Conservation (phyloP, 2,329 filamentous ascomycete genomes). For the Clonostachys solani region DNA sequence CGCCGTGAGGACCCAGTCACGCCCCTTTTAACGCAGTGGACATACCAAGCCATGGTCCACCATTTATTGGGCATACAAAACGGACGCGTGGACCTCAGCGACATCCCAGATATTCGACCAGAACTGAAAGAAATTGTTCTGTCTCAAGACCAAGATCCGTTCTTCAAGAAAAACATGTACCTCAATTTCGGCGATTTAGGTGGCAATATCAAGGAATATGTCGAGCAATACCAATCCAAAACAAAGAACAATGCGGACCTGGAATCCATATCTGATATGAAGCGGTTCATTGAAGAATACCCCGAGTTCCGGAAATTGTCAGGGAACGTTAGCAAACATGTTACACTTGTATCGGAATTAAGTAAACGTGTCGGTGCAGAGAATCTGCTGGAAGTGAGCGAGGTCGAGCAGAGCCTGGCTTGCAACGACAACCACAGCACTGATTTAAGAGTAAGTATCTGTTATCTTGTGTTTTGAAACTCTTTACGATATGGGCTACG, state of each 20-base stretch:
- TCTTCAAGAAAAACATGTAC: conserved; percentile 99
- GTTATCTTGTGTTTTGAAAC: neutral
- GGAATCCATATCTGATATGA: conserved; percentile 98
- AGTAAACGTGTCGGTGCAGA: conserved; percentile 84
- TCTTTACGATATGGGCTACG: neutral
- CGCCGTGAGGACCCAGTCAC: conserved; percentile 93
- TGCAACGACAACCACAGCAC: conserved; percentile 93
- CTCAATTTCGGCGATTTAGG: conserved; percentile 95
- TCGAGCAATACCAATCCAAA: conserved; percentile 95
- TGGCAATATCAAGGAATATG: conserved; percentile 96
- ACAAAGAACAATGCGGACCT: conserved; percentile 96
- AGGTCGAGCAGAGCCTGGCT: conserved; percentile 92
- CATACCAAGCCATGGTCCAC: conserved; percentile 99
- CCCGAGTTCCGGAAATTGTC: conserved; percentile 96
- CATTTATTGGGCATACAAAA: conserved; percentile 92
- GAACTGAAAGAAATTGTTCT: conserved; percentile 93
- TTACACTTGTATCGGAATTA: conserved; percentile 90
- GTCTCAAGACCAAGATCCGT: conserved; percentile 94
- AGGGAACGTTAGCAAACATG: conserved; percentile 97
- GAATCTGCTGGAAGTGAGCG: conserved; percentile 89
- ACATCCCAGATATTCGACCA: conserved; percentile 77
- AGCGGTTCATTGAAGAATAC: conserved; percentile 98
- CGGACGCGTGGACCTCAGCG: conserved; percentile 84
- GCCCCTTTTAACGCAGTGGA: conserved; percentile 94
- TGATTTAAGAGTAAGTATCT: conserved; percentile 72